phyloP scores from a whole-genome alignment of 805 yeast species.

The Pichia sporocuriosa region DNA sequence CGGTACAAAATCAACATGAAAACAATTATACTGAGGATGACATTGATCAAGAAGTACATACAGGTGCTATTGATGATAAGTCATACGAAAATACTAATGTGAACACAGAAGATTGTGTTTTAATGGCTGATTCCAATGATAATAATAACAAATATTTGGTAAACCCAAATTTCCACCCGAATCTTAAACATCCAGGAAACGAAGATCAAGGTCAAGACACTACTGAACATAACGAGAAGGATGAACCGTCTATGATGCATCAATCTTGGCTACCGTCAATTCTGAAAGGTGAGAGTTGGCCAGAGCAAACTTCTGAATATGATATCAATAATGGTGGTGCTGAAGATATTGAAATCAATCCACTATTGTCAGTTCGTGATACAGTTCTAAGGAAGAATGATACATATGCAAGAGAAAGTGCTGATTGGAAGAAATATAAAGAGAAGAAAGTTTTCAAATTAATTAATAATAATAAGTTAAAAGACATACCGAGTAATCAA shows the following conservation, averaged over 20 bases:
- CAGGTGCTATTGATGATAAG: background rate
- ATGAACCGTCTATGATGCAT: background rate
- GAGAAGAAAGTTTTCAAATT: conserved; percentile 18
- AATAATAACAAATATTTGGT: conserved; percentile 2
- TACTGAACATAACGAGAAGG: background rate
- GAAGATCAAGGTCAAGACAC: background rate
- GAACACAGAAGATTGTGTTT: conserved; percentile 20
- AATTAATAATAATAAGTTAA: conserved; percentile 16
- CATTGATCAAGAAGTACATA: no score
- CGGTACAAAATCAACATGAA: no score
- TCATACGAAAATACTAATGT: conserved; percentile 8
- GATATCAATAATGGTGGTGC: background rate
- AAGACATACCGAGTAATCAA: conserved; percentile 16
- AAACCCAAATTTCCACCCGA: conserved; percentile 1
- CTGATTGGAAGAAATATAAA: conserved; percentile 27
- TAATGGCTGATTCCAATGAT: conserved; percentile 11
- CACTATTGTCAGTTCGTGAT: conserved; percentile 19
- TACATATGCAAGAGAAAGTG: conserved; percentile 18
- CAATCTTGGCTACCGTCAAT: conserved; percentile 24
- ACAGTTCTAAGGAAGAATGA: conserved; percentile 21
- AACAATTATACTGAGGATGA: no score
- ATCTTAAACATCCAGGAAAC: background rate
- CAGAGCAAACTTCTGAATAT: conserved; percentile 11
- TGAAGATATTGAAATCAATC: conserved; percentile 8
- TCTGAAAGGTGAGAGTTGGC: conserved; percentile 24